These are phyloP conservation scores for Solanum paucissectum DNA, from an alignment of 257 asterid genomes.

Conservation along the genomic window DNA sequence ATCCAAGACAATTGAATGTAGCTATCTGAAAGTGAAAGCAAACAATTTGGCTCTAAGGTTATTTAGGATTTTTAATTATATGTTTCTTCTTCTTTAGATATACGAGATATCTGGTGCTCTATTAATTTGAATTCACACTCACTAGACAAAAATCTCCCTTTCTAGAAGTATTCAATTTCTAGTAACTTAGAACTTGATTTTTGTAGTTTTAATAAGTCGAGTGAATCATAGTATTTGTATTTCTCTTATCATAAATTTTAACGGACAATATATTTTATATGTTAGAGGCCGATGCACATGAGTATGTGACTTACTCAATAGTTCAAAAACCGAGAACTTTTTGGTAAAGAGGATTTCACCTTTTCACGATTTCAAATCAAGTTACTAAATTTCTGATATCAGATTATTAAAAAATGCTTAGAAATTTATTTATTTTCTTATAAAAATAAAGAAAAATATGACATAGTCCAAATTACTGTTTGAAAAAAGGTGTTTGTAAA, in stretches of 20 bases:
- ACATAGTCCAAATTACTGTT: not conserved
- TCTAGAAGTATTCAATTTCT: not conserved
- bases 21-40: conserved; percentile 8
- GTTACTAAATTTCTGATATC: not conserved
- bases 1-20: conserved; percentile 1
- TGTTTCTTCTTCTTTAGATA: not conserved
- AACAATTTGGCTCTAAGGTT: not conserved
- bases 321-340: not conserved
- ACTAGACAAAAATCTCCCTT: not conserved
- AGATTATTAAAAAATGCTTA: not conserved
- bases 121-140: not conserved
- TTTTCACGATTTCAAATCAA: not conserved
- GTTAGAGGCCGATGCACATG: not conserved
- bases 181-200: not conserved
- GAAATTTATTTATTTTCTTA: not conserved
- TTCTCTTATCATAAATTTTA: not conserved
- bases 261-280: not conserved
- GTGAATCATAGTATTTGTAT: not conserved
- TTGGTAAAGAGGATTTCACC: not conserved
- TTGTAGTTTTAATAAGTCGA: not conserved
- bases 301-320: not conserved
- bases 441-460: not conserved
- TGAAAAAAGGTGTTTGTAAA: not conserved
- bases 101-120: not conserved
- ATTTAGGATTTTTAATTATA: not conserved